These are phyloP conservation scores for Trametopsis cervina DNA, from an alignment of 768 basidiomycete genomes.

Conservation along the genomic window DNA sequence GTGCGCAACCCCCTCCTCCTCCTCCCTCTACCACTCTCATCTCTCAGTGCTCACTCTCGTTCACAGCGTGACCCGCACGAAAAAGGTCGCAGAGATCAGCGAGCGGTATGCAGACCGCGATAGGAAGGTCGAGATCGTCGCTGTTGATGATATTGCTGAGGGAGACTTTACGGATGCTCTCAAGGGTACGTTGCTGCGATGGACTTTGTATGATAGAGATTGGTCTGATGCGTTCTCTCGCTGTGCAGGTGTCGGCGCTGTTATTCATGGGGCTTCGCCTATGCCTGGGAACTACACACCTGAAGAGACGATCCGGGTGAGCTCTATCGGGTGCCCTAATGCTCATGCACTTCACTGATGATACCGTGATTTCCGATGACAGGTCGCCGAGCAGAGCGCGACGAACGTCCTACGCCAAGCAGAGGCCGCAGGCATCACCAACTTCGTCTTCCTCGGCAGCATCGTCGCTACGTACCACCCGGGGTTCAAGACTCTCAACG, in stretches of 20 bases:
- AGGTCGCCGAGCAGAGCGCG: conserved; percentile 18
- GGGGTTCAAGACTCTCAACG: not conserved
- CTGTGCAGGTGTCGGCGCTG: conserved; percentile 12
- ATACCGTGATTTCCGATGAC: not conserved
- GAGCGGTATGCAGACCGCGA: conserved; percentile 6
- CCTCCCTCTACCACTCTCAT: not conserved
- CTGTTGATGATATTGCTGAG: conserved; percentile 17
- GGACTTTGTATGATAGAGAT: too few relatives aligned
- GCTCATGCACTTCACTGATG: too few relatives aligned
- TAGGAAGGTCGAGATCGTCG: conserved; percentile 18
- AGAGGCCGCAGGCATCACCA: conserved; percentile 32
- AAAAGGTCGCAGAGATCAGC: conserved; percentile 8
- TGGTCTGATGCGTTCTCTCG: too few relatives aligned
- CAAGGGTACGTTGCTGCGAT: conserved; percentile 21
- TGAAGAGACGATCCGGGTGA: conserved; percentile 6
- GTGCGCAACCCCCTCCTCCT: conserved; percentile 16
- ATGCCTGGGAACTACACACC: conserved; percentile 1
- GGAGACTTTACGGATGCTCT: conserved; percentile 20
- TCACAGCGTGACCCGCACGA: conserved; percentile 13
- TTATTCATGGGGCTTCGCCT: conserved; percentile 15
- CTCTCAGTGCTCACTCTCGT: not conserved
- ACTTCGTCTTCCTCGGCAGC: conserved; percentile 36
- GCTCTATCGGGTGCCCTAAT: too few relatives aligned
- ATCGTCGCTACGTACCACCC: conserved; percentile 13
- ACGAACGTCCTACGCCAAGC: conserved; percentile 34